These are phyloP conservation scores for Salicornia ramosissima DNA, from an alignment of 148 eudicot genomes.

Conservation along the genomic window DNA sequence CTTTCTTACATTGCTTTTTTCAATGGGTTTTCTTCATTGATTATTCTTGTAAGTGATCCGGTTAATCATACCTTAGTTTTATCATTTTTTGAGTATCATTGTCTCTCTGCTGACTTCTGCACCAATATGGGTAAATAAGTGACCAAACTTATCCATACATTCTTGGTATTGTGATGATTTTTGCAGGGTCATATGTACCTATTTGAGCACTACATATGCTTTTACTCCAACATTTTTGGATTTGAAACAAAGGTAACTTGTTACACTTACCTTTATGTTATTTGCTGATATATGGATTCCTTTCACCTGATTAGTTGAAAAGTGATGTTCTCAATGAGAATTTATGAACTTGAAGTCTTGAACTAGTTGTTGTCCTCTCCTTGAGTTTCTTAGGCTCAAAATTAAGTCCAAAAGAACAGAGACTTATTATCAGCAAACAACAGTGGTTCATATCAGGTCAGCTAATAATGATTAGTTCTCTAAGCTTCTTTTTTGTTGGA, in stretches of 20 bases:
- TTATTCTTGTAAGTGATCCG: background rate
- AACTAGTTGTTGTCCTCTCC: background rate
- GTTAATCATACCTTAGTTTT: background rate
- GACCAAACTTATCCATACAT: constrained; percentile 12
- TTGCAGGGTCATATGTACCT: constrained; percentile 99
- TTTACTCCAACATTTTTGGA: constrained; percentile 94
- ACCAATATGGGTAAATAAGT: background rate
- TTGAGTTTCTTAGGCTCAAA: background rate
- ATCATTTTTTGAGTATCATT: background rate
- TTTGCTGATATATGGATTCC: constrained; percentile 7
- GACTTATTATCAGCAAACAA: no score
- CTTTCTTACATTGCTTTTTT: constrained; percentile 4
- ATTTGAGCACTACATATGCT: constrained; percentile 79
- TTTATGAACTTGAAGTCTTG: background rate
- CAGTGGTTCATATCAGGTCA: background rate
- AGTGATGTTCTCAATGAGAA: background rate
- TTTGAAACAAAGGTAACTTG: constrained; percentile 87
- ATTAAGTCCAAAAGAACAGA: no score
- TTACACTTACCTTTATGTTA: background rate
- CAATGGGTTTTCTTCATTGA: background rate
- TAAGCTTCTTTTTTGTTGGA: background rate
- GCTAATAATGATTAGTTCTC: background rate
- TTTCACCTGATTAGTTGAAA: background rate
- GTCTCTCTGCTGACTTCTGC: background rate
- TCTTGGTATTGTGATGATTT: constrained; percentile 19